phyloP scores from a whole-genome alignment of 2,329 filamentous ascomycete species.

The Phaeosphaeriaceae sp. region DNA sequence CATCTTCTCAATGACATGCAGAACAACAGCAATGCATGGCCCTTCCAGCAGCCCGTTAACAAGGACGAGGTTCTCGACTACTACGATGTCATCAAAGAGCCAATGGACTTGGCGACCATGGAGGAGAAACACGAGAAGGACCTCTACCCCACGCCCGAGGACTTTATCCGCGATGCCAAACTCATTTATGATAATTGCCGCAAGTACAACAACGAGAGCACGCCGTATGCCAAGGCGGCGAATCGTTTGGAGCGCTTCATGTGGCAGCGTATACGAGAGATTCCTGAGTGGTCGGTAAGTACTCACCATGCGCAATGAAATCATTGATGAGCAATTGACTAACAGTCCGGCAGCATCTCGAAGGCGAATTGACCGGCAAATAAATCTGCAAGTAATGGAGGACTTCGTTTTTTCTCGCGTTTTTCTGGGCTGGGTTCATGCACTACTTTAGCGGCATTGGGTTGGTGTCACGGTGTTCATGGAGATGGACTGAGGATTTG shows the following conservation, averaged over 20 bases:
- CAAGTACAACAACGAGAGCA: conserved; percentile 95
- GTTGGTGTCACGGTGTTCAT: background rate
- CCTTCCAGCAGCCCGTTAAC: conserved; percentile 92
- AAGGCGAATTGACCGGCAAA: conserved; percentile 39
- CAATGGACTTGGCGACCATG: conserved; percentile 97
- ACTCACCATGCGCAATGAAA: background rate
- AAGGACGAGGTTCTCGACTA: conserved; percentile 98
- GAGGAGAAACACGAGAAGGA: conserved; percentile 94
- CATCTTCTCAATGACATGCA: conserved; percentile 94
- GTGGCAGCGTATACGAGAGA: conserved; percentile 90
- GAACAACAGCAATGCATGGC: conserved; percentile 92
- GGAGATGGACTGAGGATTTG: background rate
- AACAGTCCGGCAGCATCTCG: conserved; percentile 35
- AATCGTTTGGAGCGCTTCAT: conserved; percentile 93
- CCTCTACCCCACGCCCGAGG: conserved; percentile 87
- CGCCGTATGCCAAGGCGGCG: conserved; percentile 92
- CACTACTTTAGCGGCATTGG: conserved; percentile 1
- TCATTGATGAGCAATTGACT: background rate
- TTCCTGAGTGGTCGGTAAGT: conserved; percentile 79
- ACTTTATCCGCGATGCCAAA: conserved; percentile 87
- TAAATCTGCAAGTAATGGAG: conserved; percentile 11
- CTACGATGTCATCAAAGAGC: conserved; percentile 97
- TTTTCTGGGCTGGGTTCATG: background rate
- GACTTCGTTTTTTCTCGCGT: too few species aligned
- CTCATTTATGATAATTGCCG: conserved; percentile 95